These are phyloP conservation scores for Saccharomycopsis hybrid DNA, from an alignment of 1,139 yeast genomes.

Conservation along the genomic window DNA sequence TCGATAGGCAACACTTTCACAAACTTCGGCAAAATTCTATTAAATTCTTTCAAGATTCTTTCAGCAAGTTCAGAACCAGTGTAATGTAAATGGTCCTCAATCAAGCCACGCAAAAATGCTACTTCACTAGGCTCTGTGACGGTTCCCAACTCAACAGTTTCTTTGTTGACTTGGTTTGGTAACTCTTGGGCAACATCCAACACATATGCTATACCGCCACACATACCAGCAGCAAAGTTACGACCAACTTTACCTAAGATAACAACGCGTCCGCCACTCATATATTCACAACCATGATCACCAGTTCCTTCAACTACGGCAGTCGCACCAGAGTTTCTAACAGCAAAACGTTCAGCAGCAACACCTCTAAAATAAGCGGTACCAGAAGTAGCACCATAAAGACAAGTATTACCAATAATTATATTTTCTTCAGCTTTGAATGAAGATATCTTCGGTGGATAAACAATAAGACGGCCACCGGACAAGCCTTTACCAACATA, in stretches of 20 bases:
- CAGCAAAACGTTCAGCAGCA: constrained; percentile 98
- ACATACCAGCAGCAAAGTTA: constrained; percentile 98
- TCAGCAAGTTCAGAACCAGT: constrained; percentile 90
- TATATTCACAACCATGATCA: constrained; percentile 98
- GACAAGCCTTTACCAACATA: constrained; percentile 96
- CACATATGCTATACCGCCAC: constrained; percentile 98
- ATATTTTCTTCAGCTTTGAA: constrained; percentile 96
- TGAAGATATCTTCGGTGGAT: constrained; percentile 77
- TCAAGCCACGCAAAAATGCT: constrained; percentile 87
- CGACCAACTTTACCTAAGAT: constrained; percentile 90
- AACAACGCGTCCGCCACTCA: constrained; percentile 98
- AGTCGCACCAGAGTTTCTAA: constrained; percentile 96
- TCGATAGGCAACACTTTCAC: constrained; percentile 92
- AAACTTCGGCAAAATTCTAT: constrained; percentile 79
- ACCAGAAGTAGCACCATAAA: constrained; percentile 97
- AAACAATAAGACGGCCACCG: constrained; percentile 89
- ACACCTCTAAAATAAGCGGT: constrained; percentile 91
- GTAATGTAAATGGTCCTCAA: constrained; percentile 93
- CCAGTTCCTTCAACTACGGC: constrained; percentile 97
- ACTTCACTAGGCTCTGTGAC: constrained; percentile 86
- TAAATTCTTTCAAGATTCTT: constrained; percentile 75
- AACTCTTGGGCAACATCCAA: constrained; percentile 91
- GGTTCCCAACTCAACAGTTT: constrained; percentile 72
- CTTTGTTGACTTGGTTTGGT: constrained; percentile 68
- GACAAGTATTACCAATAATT: constrained; percentile 93